Conservation (phyloP, 106 monocot species). For the Dendrobium officinale region DNA sequence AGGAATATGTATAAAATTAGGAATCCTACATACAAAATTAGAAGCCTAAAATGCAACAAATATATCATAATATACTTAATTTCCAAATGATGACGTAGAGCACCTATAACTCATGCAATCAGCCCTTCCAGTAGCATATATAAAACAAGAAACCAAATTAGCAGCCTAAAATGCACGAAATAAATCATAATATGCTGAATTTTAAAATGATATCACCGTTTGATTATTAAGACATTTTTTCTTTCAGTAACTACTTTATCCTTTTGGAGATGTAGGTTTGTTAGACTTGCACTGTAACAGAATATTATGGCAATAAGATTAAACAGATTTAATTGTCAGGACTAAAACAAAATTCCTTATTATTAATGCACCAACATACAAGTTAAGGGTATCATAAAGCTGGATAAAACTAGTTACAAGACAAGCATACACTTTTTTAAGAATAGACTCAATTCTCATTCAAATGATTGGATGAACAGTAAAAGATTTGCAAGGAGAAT, state of each 20-base stretch:
- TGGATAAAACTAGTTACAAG: background rate
- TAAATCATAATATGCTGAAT: background rate
- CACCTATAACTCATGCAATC: no score
- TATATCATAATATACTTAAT: background rate
- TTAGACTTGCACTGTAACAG: background rate
- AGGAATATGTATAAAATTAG: background rate
- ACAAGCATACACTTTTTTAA: background rate
- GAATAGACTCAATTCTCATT: background rate
- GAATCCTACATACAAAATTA: constrained; percentile 1
- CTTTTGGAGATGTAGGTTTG: background rate
- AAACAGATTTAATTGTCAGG: background rate
- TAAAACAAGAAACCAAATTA: background rate
- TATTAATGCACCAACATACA: background rate
- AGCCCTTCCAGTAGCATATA: no score
- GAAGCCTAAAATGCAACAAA: background rate
- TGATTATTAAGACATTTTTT: background rate
- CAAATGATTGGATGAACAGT: background rate
- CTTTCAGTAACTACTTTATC: background rate
- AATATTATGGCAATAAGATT: background rate
- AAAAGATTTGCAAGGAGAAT: background rate
- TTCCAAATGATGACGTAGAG: background rate
- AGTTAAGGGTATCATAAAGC: background rate
- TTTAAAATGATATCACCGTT: background rate
- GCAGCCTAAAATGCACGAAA: background rate
- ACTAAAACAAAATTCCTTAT: background rate